Conservation (phyloP, 2,329 filamentous ascomycete genomes). For the Chrysosporium keratinophilum region DNA sequence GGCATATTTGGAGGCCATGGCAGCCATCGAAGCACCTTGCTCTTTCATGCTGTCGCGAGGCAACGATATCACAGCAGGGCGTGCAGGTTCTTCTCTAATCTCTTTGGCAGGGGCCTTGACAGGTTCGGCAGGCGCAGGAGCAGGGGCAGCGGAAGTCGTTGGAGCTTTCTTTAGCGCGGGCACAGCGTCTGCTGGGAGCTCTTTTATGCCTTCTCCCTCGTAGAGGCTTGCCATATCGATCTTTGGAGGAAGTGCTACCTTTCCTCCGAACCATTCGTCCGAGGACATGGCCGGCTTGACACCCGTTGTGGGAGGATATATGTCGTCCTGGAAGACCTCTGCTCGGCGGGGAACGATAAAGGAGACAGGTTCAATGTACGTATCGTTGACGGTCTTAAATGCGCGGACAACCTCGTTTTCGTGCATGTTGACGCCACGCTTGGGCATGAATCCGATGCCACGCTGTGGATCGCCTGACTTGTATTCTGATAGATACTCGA, state of each 20-base stretch:
- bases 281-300: conserved; percentile 69
- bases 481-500: conserved; percentile 93
- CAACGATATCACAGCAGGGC: conserved; percentile 22
- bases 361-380: conserved; percentile 90
- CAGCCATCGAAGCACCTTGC: conserved; percentile 77
- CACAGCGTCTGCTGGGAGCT: conserved; percentile 55
- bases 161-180: conserved; percentile 38
- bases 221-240: conserved; percentile 89
- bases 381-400: conserved; percentile 94
- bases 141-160: conserved; percentile 30
- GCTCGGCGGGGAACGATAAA: conserved; percentile 92
- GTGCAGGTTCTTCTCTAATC: conserved; percentile 36
- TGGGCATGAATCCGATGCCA: conserved; percentile 86
- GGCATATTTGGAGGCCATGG: conserved; percentile 75
- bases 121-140: conserved; percentile 34
- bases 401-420: conserved; percentile 94
- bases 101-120: conserved; percentile 39
- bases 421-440: conserved; percentile 89
- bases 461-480: conserved; percentile 93
- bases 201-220: conserved; percentile 68
- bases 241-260: conserved; percentile 74
- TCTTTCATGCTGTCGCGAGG: conserved; percentile 51
- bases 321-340: conserved; percentile 93
- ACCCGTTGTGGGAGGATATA: conserved; percentile 79
- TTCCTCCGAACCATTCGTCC: conserved; percentile 76